Conservation (phyloP, 306 rosid species). For the Malus orientalis region DNA sequence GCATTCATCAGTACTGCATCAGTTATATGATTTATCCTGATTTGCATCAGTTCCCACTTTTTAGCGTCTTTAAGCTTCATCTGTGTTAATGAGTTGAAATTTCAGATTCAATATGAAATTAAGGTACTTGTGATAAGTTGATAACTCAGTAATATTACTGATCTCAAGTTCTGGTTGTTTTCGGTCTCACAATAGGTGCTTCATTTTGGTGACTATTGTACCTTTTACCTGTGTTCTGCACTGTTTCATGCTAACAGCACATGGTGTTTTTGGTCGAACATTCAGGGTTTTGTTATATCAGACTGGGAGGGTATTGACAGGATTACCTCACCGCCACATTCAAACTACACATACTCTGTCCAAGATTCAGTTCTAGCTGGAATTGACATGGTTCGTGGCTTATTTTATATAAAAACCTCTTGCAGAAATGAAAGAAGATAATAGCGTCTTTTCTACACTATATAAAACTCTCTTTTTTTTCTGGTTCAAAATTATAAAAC, state of each 20-base stretch:
- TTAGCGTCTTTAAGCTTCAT: not conserved
- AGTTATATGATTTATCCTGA: not conserved
- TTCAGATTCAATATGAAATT: not conserved
- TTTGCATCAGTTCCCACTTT: not conserved
- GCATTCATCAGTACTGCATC: not conserved
- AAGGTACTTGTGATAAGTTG: not conserved
- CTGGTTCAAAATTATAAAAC: not conserved
- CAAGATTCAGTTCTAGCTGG: conserved; percentile 82
- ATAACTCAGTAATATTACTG: not conserved
- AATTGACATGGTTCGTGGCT: conserved; percentile 76
- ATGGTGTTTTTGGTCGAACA: conserved; percentile 19
- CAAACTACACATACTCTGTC: conserved; percentile 80
- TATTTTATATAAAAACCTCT: conserved; percentile 14
- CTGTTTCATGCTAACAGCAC: conserved; percentile 8
- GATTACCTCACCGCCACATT: conserved; percentile 63
- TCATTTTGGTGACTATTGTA: not conserved
- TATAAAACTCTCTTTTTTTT: not conserved
- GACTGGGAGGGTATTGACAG: conserved; percentile 95
- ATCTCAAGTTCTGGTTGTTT: not conserved
- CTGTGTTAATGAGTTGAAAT: not conserved
- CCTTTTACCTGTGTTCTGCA: not conserved
- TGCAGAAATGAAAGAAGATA: conserved; percentile 1
- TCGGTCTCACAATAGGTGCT: not conserved
- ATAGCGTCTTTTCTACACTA: not conserved
- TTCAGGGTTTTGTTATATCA: conserved; percentile 96